Conservation (phyloP, 441 rosid genomes). For the Gossypium davidsonii region DNA sequence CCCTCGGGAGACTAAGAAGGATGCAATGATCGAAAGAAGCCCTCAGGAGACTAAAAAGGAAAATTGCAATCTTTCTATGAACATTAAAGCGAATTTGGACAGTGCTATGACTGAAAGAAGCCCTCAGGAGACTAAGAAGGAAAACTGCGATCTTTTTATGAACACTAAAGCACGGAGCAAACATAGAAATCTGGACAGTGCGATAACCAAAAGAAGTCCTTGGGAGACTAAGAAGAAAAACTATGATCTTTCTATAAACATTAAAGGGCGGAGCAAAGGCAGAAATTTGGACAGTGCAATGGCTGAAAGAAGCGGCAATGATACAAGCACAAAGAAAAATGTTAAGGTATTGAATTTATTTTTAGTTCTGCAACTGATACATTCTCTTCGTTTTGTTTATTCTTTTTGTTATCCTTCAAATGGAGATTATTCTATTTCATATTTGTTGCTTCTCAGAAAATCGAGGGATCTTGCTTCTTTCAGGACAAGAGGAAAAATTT, state of each 20-base stretch:
- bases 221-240: no score
- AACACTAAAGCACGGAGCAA: no score
- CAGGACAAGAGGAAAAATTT: slow-evolving; percentile 23
- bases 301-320: slow-evolving; percentile 15
- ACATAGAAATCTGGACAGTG: no score
- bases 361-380: not conserved
- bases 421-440: not conserved
- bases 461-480: slow-evolving; percentile 15
- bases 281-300: not conserved
- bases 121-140: no score
- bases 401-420: not conserved
- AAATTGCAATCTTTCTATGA: no score
- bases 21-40: no score
- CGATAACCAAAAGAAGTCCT: no score
- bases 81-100: no score
- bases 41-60: no score
- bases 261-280: slow-evolving; percentile 21
- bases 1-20: no score
- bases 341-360: slow-evolving; percentile 28
- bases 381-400: not conserved
- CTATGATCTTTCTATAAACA: not conserved
- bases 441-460: slow-evolving; percentile 6
- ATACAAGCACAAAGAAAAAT: slow-evolving; percentile 15
- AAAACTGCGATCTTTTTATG: no score
- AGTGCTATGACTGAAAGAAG: no score